These are phyloP conservation scores for Globisporangium abappressorium DNA, from an alignment of 352 stramenopile species.

Conservation along the genomic window DNA sequence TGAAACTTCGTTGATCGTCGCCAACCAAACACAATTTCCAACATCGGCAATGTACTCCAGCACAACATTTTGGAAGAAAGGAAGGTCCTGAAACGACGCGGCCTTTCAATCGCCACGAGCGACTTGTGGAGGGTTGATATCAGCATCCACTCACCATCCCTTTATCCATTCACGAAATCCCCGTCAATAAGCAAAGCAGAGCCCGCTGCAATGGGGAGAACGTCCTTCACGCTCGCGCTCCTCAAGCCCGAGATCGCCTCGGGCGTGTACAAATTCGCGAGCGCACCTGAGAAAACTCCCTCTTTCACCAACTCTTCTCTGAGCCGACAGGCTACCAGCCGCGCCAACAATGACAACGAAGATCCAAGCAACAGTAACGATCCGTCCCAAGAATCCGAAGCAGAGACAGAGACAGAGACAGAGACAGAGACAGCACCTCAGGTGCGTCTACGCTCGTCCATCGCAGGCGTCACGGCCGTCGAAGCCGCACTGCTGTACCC, in stretches of 20 bases:
- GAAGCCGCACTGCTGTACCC: constrained; percentile 40
- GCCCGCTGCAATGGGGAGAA: neutral
- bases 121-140: neutral
- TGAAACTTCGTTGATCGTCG: neutral
- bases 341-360: neutral
- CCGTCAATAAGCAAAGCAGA: neutral
- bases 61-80: neutral
- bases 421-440: neutral
- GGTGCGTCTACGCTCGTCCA: constrained; percentile 13
- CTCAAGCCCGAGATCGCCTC: constrained; percentile 65
- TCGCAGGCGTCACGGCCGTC: constrained; percentile 34
- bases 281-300: neutral
- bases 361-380: constrained; percentile 1
- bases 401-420: neutral
- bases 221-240: constrained; percentile 44
- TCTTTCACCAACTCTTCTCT: neutral
- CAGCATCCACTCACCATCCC: neutral
- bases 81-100: neutral
- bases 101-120: neutral
- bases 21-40: neutral
- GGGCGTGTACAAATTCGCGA: constrained; percentile 43
- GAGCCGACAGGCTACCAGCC: neutral
- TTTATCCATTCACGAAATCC: neutral
- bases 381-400: neutral
- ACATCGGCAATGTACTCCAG: neutral